These are phyloP conservation scores for Pleurotus tuber-regium DNA, from an alignment of 768 basidiomycete species.

Conservation along the genomic window DNA sequence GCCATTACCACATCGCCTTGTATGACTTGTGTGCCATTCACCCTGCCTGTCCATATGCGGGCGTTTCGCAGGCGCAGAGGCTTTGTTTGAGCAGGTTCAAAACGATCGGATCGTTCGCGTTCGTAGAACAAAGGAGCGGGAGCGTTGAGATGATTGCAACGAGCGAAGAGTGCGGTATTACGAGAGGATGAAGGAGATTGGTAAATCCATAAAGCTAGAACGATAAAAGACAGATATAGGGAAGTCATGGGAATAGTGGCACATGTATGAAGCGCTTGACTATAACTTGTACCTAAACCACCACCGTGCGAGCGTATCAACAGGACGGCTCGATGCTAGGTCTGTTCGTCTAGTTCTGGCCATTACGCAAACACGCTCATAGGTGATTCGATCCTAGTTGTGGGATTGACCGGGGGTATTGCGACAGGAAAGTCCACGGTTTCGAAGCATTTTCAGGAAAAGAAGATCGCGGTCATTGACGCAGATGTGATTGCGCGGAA, in stretches of 20 bases:
- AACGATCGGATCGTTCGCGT: constrained; percentile 22
- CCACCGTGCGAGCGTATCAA: no score
- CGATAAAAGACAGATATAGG: no score
- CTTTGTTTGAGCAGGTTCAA: constrained; percentile 8
- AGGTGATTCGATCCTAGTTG: no score
- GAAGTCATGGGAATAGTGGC: no score
- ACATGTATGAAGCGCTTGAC: no score
- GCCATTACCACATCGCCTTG: constrained; percentile 62
- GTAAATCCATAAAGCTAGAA: no score
- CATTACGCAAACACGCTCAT: no score
- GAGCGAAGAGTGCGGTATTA: no score
- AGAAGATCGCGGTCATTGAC: constrained; percentile 82
- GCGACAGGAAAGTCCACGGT: constrained; percentile 97
- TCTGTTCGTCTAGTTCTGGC: no score
- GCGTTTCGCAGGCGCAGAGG: constrained; percentile 55
- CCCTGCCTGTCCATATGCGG: constrained; percentile 73
- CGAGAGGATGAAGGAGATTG: no score
- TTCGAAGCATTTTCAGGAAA: constrained; percentile 64
- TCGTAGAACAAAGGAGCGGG: not conserved
- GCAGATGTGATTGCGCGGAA: constrained; percentile 87
- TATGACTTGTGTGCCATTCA: constrained; percentile 53
- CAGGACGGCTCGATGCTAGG: no score
- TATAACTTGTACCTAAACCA: no score
- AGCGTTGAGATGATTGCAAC: not conserved
- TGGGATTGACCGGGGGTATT: constrained; percentile 95